These are phyloP conservation scores for Phytopythium cucurbitacearum DNA, from an alignment of 352 stramenopile species.

Conservation along the genomic window DNA sequence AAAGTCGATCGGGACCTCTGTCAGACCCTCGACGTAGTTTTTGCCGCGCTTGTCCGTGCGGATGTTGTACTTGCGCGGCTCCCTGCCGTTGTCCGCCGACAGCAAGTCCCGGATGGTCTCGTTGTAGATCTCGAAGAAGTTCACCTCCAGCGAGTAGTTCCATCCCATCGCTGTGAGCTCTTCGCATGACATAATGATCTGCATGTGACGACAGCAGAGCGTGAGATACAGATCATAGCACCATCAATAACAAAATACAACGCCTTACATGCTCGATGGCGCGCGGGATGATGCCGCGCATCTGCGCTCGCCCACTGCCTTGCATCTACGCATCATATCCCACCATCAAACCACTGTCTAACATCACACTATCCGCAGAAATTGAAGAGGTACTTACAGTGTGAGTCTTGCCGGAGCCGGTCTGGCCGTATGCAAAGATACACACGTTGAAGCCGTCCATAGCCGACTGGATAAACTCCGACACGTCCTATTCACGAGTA, in stretches of 20 bases:
- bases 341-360: not conserved
- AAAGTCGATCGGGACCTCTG: conserved; percentile 71
- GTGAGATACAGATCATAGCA: not conserved
- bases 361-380: too few species aligned
- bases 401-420: conserved; percentile 96
- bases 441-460: conserved; percentile 99
- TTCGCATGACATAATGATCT: conserved; percentile 78
- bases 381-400: conserved; percentile 42
- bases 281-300: conserved; percentile 97
- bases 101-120: conserved; percentile 98
- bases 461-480: conserved; percentile 87
- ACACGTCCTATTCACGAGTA: conserved; percentile 49
- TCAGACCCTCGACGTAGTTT: conserved; percentile 89
- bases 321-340: conserved; percentile 82
- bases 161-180: conserved; percentile 85
- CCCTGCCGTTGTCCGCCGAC: conserved; percentile 34
- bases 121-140: conserved; percentile 99
- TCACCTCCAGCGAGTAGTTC: conserved; percentile 95
- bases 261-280: conserved; percentile 84
- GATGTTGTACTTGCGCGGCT: conserved; percentile 73
- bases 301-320: conserved; percentile 93
- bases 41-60: conserved; percentile 75
- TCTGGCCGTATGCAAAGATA: conserved; percentile 99
- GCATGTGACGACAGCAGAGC: not conserved
- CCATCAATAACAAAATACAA: not conserved